Percentiles rank a stretch among this genome's conserved stretches.
Evolutionary conservation across 2,329 filamentous ascomycete genomes (phyloP).

Genomic region (Trichoderma koningiopsis): DNA sequence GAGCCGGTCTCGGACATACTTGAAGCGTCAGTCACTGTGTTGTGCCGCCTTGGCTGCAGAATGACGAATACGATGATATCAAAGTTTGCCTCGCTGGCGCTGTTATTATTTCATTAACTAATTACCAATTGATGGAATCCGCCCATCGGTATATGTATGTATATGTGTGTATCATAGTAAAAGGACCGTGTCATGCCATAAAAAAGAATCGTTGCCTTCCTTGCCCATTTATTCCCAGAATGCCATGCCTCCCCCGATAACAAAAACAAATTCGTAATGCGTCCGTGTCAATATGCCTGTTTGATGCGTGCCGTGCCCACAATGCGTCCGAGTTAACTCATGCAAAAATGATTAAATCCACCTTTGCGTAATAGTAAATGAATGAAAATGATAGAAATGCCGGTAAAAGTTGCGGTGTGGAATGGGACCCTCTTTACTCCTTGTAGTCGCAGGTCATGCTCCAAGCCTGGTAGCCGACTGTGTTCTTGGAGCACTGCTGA

Average conservation of each 20-base stretch:
- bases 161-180: conserved; percentile 11
- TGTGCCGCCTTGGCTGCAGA: background rate
- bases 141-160: conserved; percentile 1
- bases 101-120: conserved; percentile 19
- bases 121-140: background rate
- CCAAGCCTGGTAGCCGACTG: conserved; percentile 23
- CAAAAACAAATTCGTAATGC: background rate
- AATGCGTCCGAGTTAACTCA: conserved; percentile 14
- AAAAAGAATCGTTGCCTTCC: background rate
- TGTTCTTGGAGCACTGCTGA: conserved; percentile 5
- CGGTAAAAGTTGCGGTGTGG: conserved; percentile 7
- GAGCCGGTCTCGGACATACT: background rate
- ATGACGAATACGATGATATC: background rate
- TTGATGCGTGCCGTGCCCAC: background rate
- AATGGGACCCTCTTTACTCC: background rate
- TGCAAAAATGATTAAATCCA: conserved; percentile 6
- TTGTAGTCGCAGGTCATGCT: conserved; percentile 27
- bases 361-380: background rate
- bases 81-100: conserved; percentile 20
- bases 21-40: background rate
- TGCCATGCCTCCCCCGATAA: background rate
- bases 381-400: background rate
- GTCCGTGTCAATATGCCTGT: conserved; percentile 5
- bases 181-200: conserved; percentile 18
- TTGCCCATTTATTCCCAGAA: background rate